Evolutionary conservation across 495 filamentous ascomycete genomes (phyloP).

Genomic region (Rhypophila decipiens): DNA sequence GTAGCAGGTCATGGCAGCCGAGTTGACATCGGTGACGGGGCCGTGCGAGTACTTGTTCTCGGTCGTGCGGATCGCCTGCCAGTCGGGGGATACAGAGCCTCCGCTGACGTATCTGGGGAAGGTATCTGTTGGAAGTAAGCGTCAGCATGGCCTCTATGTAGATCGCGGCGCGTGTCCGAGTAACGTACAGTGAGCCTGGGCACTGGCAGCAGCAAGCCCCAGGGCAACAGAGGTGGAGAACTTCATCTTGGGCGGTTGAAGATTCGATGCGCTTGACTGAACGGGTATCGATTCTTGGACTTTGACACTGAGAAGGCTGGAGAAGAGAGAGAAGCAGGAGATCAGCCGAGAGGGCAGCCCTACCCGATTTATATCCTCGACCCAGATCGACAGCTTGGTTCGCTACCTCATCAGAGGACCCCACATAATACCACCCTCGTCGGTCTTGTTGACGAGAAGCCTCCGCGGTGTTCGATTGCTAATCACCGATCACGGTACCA

Average conservation of each 20-base stretch:
- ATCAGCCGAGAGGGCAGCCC: not conserved
- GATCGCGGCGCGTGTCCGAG: not conserved
- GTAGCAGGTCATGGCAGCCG: slow-evolving; percentile 38
- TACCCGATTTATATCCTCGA: not conserved
- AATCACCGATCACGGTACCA: not conserved
- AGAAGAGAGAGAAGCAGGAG: not conserved
- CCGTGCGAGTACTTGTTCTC: slow-evolving; percentile 33
- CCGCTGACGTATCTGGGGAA: slow-evolving; percentile 19
- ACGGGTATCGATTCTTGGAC: not conserved
- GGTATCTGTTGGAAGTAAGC: slow-evolving; percentile 16
- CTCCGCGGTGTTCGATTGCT: not conserved
- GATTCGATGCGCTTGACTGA: not conserved
- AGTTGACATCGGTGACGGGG: slow-evolving; percentile 33
- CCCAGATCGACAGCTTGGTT: not conserved
- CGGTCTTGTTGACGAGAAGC: not conserved
- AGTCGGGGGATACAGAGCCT: slow-evolving; percentile 33
- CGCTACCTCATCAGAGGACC: too few species aligned
- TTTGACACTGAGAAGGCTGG: not conserved
- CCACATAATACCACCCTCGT: not conserved
- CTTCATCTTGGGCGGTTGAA: slow-evolving; percentile 25
- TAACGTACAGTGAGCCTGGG: slow-evolving; percentile 34
- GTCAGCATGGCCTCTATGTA: not conserved
- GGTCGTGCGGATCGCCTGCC: slow-evolving; percentile 40
- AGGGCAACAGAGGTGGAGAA: slow-evolving; percentile 21
- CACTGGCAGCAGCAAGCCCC: slow-evolving; percentile 23